Conservation (phyloP, 2,329 filamentous ascomycete species). For the Diaporthe nobilis region DNA sequence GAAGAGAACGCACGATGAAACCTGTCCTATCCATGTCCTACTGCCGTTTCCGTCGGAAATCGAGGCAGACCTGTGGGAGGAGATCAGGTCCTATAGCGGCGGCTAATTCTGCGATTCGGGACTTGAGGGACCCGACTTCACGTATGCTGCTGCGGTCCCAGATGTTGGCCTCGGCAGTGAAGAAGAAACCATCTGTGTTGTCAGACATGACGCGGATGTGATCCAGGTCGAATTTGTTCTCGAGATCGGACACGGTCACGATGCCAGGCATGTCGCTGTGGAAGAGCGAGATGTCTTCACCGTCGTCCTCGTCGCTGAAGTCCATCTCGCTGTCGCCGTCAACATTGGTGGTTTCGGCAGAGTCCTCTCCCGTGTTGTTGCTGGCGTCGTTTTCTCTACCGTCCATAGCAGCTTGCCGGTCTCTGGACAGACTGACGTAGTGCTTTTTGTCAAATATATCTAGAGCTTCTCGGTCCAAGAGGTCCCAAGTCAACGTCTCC, state of each 20-base stretch:
- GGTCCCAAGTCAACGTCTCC: conserved; percentile 73
- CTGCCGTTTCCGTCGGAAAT: conserved; percentile 57
- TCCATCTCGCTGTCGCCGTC: conserved; percentile 42
- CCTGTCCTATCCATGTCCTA: conserved; percentile 18
- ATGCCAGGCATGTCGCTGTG: conserved; percentile 77
- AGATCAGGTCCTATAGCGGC: conserved; percentile 75
- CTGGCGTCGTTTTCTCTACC: conserved; percentile 42
- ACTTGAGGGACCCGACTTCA: conserved; percentile 68
- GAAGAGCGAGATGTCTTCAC: conserved; percentile 63
- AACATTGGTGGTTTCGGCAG: conserved; percentile 41
- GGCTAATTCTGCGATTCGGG: conserved; percentile 75
- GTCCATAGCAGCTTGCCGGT: conserved; percentile 46
- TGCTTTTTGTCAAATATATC: conserved; percentile 65
- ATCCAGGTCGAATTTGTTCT: conserved; percentile 67
- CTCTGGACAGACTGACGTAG: conserved; percentile 66
- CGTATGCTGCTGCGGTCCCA: conserved; percentile 71
- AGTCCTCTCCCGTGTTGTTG: conserved; percentile 46
- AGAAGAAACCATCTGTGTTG: conserved; percentile 54
- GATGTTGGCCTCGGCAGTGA: conserved; percentile 65
- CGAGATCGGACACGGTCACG: conserved; percentile 66
- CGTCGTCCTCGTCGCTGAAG: conserved; percentile 41
- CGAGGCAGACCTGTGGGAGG: conserved; percentile 69
- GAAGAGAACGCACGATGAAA: background rate
- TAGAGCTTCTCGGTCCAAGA: conserved; percentile 66
- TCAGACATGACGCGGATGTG: conserved; percentile 68